Evolutionary conservation across 139 green algal genomes (phyloP).

Genomic region (Eudorina sp.): DNA sequence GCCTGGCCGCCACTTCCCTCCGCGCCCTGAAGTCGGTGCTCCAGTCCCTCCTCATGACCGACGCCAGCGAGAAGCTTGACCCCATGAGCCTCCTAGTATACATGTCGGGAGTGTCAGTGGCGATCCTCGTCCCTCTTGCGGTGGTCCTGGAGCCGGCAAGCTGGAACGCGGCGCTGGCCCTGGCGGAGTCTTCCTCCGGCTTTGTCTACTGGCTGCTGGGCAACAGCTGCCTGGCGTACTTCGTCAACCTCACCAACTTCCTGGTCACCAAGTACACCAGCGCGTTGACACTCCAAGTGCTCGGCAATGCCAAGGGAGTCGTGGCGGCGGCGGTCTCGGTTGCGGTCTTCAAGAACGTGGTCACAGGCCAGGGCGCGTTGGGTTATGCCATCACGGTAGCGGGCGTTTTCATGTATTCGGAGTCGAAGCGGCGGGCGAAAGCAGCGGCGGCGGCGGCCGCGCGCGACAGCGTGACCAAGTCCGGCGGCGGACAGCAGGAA

Average conservation of each 20-base stretch:
- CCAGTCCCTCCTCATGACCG: constrained; percentile 72
- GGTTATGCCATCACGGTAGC: constrained; percentile 58
- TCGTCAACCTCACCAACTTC: constrained; percentile 98
- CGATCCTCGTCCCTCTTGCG: constrained; percentile 82
- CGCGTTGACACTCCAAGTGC: constrained; percentile 91
- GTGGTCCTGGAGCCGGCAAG: constrained; percentile 79
- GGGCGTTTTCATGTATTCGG: constrained; percentile 53
- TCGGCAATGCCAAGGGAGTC: constrained; percentile 98
- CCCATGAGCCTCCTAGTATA: constrained; percentile 93
- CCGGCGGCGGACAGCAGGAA: not conserved
- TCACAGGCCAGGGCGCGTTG: constrained; percentile 56
- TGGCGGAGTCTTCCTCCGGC: constrained; percentile 27
- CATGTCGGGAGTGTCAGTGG: constrained; percentile 87
- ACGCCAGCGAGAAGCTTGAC: constrained; percentile 71
- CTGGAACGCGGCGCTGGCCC: not conserved
- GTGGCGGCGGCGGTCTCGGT: constrained; percentile 90
- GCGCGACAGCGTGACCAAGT: not conserved
- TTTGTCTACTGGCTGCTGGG: constrained; percentile 83
- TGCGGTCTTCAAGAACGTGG: constrained; percentile 89
- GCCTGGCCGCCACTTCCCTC: constrained; percentile 44
- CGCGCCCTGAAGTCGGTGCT: constrained; percentile 87
- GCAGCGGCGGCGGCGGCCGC: not conserved
- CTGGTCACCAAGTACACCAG: constrained; percentile 96
- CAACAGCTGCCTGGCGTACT: constrained; percentile 93
- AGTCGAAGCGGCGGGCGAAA: constrained; percentile 36